Evolutionary conservation across 352 stramenopile genomes (phyloP).

Genomic region (Lagenidium sp.): DNA sequence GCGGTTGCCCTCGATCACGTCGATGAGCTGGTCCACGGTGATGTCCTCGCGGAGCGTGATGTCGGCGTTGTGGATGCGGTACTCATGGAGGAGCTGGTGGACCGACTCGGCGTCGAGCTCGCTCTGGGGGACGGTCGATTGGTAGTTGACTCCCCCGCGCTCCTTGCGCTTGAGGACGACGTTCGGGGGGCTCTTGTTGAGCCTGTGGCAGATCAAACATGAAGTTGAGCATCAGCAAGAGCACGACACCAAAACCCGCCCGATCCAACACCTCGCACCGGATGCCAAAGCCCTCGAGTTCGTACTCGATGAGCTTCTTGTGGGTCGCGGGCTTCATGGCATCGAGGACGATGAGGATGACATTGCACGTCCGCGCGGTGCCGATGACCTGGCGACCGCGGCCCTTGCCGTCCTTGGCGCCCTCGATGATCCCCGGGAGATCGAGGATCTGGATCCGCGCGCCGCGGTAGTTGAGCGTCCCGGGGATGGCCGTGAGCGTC

Average conservation of each 20-base stretch:
- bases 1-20: constrained; percentile 98
- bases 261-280: constrained; percentile 21
- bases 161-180: constrained; percentile 97
- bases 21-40: constrained; percentile 98
- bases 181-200: constrained; percentile 97
- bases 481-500: constrained; percentile 97
- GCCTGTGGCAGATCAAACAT: constrained; percentile 12
- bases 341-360: constrained; percentile 98
- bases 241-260: not conserved
- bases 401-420: constrained; percentile 96
- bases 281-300: constrained; percentile 98
- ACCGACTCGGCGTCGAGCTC: constrained; percentile 94
- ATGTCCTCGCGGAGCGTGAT: constrained; percentile 94
- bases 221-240: too few relatives aligned
- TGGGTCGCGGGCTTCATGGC: constrained; percentile 95
- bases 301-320: constrained; percentile 98
- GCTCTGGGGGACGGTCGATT: constrained; percentile 88
- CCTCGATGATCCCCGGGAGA: constrained; percentile 97
- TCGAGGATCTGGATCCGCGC: constrained; percentile 86
- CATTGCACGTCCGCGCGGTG: constrained; percentile 96
- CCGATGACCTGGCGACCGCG: constrained; percentile 96
- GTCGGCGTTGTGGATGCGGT: constrained; percentile 97
- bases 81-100: constrained; percentile 95
- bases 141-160: constrained; percentile 96
- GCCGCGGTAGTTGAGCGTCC: constrained; percentile 95